Conservation (phyloP, 179 eudicot genomes). For the Silene coronaria region DNA sequence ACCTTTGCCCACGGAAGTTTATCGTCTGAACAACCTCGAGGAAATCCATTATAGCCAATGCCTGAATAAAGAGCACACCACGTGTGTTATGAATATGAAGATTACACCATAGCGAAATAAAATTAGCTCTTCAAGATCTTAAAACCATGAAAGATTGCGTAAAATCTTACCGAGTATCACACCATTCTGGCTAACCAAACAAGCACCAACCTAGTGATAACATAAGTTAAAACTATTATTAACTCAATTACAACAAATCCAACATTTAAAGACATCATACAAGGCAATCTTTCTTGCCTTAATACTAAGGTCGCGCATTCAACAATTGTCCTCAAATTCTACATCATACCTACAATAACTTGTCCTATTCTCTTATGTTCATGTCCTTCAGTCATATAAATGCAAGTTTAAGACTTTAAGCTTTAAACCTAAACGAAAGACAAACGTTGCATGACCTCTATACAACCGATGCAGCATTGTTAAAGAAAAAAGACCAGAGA, state of each 20-base stretch:
- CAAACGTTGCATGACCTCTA: too few relatives aligned
- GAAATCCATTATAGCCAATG: constrained; percentile 95
- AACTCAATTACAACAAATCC: neutral
- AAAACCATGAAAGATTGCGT: neutral
- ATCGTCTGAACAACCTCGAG: constrained; percentile 93
- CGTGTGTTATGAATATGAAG: neutral
- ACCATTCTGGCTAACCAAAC: constrained; percentile 81
- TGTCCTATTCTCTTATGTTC: neutral
- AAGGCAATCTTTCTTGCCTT: neutral
- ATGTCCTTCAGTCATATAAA: neutral
- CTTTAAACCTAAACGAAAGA: too few relatives aligned
- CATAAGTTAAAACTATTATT: neutral
- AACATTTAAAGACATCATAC: neutral
- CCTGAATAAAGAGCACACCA: constrained; percentile 40
- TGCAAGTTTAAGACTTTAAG: neutral
- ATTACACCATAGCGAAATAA: neutral
- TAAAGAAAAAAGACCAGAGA: neutral
- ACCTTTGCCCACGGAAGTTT: constrained; percentile 97
- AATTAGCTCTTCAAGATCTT: neutral
- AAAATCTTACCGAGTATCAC: constrained; percentile 71
- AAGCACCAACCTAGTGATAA: constrained; percentile 72
- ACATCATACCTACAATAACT: neutral
- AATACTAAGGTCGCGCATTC: neutral
- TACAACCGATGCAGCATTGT: too few relatives aligned
- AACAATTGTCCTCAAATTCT: neutral